Conservation (phyloP, 2,329 filamentous ascomycete species). For the Fusarium brachygibbosum region DNA sequence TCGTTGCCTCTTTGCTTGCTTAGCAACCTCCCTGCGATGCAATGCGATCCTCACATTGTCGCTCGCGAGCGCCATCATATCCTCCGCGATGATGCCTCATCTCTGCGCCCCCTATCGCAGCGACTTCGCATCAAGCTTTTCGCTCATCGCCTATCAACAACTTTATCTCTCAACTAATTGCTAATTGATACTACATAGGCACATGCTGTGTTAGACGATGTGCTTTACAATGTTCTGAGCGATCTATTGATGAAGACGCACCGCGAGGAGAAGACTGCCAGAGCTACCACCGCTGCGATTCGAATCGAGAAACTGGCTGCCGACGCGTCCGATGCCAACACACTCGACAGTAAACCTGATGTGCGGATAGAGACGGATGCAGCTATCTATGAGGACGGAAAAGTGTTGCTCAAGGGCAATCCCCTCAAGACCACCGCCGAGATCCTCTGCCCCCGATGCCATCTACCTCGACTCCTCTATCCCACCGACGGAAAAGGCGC, state of each 20-base stretch:
- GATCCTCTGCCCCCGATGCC: constrained; percentile 80
- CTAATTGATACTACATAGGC: constrained; percentile 60
- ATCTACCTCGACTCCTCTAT: constrained; percentile 78
- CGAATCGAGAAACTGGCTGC: constrained; percentile 72
- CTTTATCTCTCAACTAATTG: constrained; percentile 11
- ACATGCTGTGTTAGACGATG: constrained; percentile 78
- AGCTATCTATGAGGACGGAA: constrained; percentile 77
- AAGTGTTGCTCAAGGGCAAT: constrained; percentile 77
- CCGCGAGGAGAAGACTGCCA: constrained; percentile 82
- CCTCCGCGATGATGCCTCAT: constrained; percentile 14
- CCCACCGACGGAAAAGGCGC: constrained; percentile 79
- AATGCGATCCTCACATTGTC: constrained; percentile 14
- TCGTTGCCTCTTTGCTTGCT: constrained; percentile 20
- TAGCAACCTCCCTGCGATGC: constrained; percentile 31
- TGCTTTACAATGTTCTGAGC: constrained; percentile 81
- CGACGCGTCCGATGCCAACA: constrained; percentile 67
- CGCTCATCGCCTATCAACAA: background rate
- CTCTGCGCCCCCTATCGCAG: constrained; percentile 31
- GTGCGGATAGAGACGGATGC: constrained; percentile 75
- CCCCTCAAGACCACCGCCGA: constrained; percentile 78
- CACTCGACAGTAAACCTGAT: constrained; percentile 67
- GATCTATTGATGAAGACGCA: constrained; percentile 81
- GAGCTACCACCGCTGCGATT: constrained; percentile 74
- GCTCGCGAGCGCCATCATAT: constrained; percentile 19
- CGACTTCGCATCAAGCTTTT: constrained; percentile 13